phyloP scores from a whole-genome alignment of 1,284 basidiomycete genomes.

The Rhizoctonia solani region DNA sequence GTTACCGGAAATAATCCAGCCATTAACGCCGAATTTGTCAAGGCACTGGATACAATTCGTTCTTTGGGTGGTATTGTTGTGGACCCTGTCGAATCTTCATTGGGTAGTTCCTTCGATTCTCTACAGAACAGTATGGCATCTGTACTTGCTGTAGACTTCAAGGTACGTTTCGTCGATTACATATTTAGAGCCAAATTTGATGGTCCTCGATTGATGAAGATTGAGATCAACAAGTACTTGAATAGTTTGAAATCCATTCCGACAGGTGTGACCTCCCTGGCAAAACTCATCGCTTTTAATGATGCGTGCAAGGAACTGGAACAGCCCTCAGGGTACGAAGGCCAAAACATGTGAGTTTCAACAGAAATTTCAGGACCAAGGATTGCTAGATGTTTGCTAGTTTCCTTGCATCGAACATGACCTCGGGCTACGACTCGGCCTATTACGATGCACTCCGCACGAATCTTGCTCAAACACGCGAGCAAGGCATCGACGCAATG shows the following conservation, averaged over 20 bases:
- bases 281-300: slow-evolving; percentile 61
- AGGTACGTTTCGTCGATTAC: slow-evolving; percentile 46
- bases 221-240: slow-evolving; percentile 56
- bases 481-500: slow-evolving; percentile 62
- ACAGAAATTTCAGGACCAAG: neutral
- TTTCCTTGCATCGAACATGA: slow-evolving; percentile 46
- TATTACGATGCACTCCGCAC: slow-evolving; percentile 50
- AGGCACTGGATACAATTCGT: slow-evolving; percentile 54
- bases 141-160: slow-evolving; percentile 47
- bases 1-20: slow-evolving; percentile 5
- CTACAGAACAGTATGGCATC: slow-evolving; percentile 48
- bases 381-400: neutral
- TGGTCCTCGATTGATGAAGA: too few relatives aligned
- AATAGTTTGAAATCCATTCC: slow-evolving; percentile 53
- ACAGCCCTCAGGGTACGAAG: slow-evolving; percentile 53
- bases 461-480: slow-evolving; percentile 48
- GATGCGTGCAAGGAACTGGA: slow-evolving; percentile 55
- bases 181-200: too few relatives aligned
- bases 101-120: slow-evolving; percentile 51
- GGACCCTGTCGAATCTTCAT: slow-evolving; percentile 65
- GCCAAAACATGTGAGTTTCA: slow-evolving; percentile 45
- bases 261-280: slow-evolving; percentile 57
- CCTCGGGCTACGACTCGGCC: slow-evolving; percentile 45
- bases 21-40: slow-evolving; percentile 50
- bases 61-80: slow-evolving; percentile 62